Evolutionary conservation across 2,329 filamentous ascomycete genomes (phyloP), one percentile per base, ranked within the genome.

Genomic region (Ophiostoma sp.): DNA sequence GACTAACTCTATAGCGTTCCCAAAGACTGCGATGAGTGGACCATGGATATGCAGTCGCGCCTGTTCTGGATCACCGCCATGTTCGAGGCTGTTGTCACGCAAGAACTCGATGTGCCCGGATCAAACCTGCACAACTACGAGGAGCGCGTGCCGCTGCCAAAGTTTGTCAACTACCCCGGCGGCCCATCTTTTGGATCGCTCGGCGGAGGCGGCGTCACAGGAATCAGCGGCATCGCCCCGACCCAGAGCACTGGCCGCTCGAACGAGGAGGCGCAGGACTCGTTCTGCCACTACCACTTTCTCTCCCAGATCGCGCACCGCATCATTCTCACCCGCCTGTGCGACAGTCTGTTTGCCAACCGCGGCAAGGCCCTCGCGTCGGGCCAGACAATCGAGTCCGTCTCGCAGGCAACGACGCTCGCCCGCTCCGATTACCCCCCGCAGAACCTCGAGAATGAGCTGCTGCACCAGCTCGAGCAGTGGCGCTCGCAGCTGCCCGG

Each of bases 221-320:
- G 54, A 13, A 48, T 44, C 8, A 33, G 36, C 13, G 65, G 65
- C 1, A 33, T 67, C 17, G 4, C 11, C 10, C 15, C 62, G 20
- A n/a, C 62, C 6, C 4, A 31, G 5, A 44, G 31, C 20, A 48
- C 41, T 0, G 31, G 31, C n/a, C 64, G 52, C 27, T 48, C 44
- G 5, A 57, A 68, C 0, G 71, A 73, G 23, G 68, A 66, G 33
- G 72, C 74, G 23, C 69, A 73, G 57, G 83, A 85, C 71, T 81
- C 83, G 0, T 83, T 84, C 72, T 86, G 85, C 76, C 84, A 86
- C 75, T 86, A 85, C 71, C 84, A 86, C 73, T 86, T 86, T 72
- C 80, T 86, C 6, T 84, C 84, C 35, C 84, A 86, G 74, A 83
- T 85, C 48, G 84, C 84, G 7, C 83, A 86, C 74, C 81, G 84